phyloP scores from a whole-genome alignment of 2,329 filamentous ascomycete species.

The Beauveria varroae region DNA sequence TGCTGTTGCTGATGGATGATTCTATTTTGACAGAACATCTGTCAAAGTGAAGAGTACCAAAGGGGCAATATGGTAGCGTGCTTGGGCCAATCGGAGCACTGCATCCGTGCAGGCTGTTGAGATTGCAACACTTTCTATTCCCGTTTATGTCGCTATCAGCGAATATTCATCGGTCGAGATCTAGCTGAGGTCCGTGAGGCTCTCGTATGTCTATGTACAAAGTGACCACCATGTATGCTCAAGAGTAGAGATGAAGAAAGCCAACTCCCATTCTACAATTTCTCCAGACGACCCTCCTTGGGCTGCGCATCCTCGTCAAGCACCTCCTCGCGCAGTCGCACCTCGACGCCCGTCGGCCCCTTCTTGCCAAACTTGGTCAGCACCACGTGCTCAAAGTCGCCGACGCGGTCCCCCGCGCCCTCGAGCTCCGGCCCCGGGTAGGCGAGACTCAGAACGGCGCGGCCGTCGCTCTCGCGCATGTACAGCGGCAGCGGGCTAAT shows the following conservation, averaged over 20 bases:
- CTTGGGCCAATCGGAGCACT: no score
- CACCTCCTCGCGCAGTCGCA: conserved; percentile 42
- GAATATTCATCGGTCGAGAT: no score
- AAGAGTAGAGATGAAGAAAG: neutral
- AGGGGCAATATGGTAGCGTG: no score
- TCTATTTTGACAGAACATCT: no score
- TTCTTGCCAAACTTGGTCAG: conserved; percentile 45
- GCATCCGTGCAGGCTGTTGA: no score
- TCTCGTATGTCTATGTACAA: neutral
- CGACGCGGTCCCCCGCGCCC: conserved; percentile 35
- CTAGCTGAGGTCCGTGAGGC: no score
- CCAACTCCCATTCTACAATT: conserved; percentile 16
- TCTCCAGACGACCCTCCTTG: conserved; percentile 16
- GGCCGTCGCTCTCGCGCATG: conserved; percentile 34
- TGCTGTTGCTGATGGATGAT: no score
- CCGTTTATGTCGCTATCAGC: neutral
- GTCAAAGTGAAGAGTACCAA: no score
- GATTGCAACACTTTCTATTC: no score
- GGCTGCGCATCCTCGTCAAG: conserved; percentile 35
- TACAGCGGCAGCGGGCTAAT: conserved; percentile 48
- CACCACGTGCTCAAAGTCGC: conserved; percentile 53
- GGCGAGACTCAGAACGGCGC: conserved; percentile 49
- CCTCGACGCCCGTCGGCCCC: conserved; percentile 45
- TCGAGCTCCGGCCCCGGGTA: conserved; percentile 49
- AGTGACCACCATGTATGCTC: neutral